Conservation (phyloP, 2,329 filamentous ascomycete species). For the Neurospora sp. region DNA sequence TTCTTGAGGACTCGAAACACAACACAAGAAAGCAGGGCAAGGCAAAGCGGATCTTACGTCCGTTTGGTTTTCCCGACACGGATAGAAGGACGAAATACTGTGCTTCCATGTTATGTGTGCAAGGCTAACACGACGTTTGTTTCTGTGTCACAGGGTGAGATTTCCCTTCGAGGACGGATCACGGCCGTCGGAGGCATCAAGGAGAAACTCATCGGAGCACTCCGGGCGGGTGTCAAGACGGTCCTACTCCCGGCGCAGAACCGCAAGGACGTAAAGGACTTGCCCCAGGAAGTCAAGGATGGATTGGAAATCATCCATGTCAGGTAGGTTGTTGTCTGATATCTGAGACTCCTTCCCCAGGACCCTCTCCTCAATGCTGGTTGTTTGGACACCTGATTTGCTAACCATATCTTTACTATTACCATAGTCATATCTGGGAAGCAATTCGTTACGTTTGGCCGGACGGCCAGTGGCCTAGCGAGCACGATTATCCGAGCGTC, state of each 20-base stretch:
- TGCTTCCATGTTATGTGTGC: background rate
- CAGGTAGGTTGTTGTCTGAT: constrained; percentile 46
- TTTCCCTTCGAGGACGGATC: constrained; percentile 76
- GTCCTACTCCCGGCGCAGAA: constrained; percentile 84
- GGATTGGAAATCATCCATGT: constrained; percentile 86
- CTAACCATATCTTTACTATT: constrained; percentile 17
- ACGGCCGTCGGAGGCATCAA: constrained; percentile 96
- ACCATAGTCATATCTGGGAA: constrained; percentile 80
- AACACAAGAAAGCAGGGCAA: background rate
- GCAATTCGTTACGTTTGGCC: constrained; percentile 88
- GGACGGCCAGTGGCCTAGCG: constrained; percentile 71
- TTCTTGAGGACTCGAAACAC: background rate
- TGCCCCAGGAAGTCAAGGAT: constrained; percentile 80
- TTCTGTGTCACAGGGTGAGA: constrained; percentile 43
- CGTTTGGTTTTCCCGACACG: constrained; percentile 11
- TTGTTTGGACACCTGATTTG: background rate
- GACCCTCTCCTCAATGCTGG: background rate
- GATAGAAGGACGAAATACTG: background rate
- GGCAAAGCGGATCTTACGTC: constrained; percentile 8
- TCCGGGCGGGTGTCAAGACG: constrained; percentile 88
- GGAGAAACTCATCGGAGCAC: constrained; percentile 92
- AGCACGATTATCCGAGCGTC: constrained; percentile 53
- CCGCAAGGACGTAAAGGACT: constrained; percentile 81
- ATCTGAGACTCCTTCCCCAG: background rate
- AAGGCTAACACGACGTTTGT: constrained; percentile 15